Percentiles rank a stretch among this genome's conserved stretches.
Evolutionary conservation across 768 basidiomycete genomes (phyloP).

Genomic region (Tricholoma furcatifolium): DNA sequence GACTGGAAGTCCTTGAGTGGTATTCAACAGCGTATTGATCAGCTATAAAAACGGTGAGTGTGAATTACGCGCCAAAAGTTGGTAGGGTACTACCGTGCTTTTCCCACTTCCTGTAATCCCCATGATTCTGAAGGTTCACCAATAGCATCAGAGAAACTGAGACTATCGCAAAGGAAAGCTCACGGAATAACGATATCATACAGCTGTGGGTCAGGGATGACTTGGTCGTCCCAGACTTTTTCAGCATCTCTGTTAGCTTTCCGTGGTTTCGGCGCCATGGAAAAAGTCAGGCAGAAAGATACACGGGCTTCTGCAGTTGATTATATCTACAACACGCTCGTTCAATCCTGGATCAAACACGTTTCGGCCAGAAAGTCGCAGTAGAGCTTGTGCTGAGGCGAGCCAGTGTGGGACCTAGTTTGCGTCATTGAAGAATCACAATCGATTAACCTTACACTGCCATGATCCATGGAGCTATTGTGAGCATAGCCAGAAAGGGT

Average conservation of each 20-base stretch:
- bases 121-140: slow-evolving; percentile 2
- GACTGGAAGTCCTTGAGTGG: slow-evolving; percentile 1
- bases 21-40: slow-evolving; percentile 10
- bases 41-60: slow-evolving; percentile 1
- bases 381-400: not conserved
- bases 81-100: slow-evolving; percentile 11
- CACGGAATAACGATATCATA: slow-evolving; percentile 18
- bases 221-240: slow-evolving; percentile 5
- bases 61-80: not conserved
- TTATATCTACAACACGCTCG: slow-evolving; percentile 1
- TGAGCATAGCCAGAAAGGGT: no score
- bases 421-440: no score
- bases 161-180: not conserved
- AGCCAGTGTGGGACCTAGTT: no score
- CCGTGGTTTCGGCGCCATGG: slow-evolving; percentile 5
- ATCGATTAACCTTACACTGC: no score
- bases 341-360: not conserved
- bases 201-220: slow-evolving; percentile 8
- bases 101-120: slow-evolving; percentile 15
- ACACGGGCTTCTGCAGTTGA: not conserved
- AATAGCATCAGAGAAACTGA: not conserved
- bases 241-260: slow-evolving; percentile 1
- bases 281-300: not conserved
- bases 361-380: no score
- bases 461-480: no score